Evolutionary conservation across 495 filamentous ascomycete species (phyloP), one percentile per base, ranked within the genome.

Genomic region (Podospora comata): DNA sequence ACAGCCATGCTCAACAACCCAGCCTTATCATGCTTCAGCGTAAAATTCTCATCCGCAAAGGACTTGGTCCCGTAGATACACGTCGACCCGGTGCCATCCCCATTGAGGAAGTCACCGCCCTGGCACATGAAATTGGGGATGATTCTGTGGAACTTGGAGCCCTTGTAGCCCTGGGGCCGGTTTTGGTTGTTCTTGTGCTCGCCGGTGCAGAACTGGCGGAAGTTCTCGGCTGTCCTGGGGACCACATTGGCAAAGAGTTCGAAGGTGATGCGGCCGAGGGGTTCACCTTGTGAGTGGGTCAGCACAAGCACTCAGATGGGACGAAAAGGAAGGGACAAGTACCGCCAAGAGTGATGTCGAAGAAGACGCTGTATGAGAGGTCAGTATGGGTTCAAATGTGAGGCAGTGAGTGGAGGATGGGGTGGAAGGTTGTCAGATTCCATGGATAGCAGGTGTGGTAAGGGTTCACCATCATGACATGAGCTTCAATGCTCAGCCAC

Each of bases 51-150:
- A 75, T 99, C 96, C 4, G 87, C 84, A 72, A 98, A 98, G n/a
- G 85, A 83, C 68, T 90, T 87, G 16, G 85, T 89, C 60, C 92
- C 91, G 79, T 96, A 97, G 75, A 97, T 97, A 64, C 85, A 90
- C n/a, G 88, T 87, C 53, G 87, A 91, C 3, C 95, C 95, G 2
- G 90, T 96, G 15, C 96, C 96, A 77, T 98, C 90, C 55, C 94
- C 93, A 75, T 97, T 91, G 66, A 97, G 78, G 80, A 99, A 98
- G 79, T 99, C 96, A 62, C 96, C 95, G 44, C 96, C 96, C 81
- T 98, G 96, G 71, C 80, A 84, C 94, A 99, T 97, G 79, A 98
- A 98, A 71, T 93, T 90, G 80, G 91, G 92, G 81, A 98, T 97
- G 92, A 97, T 32, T 27, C 96, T 88, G 77, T 99, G 95, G 73